Percentiles rank a stretch among this genome's conserved stretches.
Conservation (phyloP, 768 basidiomycete genomes). For the Lactarius psammicola region DNA sequence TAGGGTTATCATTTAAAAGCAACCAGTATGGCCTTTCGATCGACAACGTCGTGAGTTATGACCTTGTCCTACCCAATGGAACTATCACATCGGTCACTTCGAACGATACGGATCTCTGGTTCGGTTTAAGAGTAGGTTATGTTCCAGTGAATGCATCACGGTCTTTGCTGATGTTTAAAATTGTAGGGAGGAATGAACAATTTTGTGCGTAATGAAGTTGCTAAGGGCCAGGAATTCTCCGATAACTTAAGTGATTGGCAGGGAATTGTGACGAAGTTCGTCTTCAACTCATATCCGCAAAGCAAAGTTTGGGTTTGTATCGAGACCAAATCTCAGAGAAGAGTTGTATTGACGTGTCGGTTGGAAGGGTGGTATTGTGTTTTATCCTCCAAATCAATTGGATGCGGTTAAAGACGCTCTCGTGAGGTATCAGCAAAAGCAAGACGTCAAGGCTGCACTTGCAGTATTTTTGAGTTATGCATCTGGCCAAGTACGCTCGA, state of each 20-base stretch:
- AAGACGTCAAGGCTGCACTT: not conserved
- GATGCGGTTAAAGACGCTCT: not conserved
- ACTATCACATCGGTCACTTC: constrained; percentile 1
- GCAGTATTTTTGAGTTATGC: not conserved
- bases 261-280: constrained; percentile 19
- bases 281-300: constrained; percentile 28
- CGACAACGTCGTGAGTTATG: constrained; percentile 35
- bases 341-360: not conserved
- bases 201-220: not conserved
- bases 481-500: not conserved
- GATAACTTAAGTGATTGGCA: not conserved
- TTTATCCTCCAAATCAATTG: not conserved
- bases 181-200: not conserved
- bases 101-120: constrained; percentile 9
- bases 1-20: constrained; percentile 36
- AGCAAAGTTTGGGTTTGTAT: constrained; percentile 32
- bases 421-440: not conserved
- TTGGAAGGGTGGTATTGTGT: not conserved
- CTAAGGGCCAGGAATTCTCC: not conserved
- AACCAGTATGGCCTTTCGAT: constrained; percentile 37
- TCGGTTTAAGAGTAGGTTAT: constrained; percentile 12
- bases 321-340: not conserved
- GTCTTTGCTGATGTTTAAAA: not conserved
- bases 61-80: constrained; percentile 36
- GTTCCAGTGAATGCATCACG: not conserved